Conservation (phyloP, 352 stramenopile species). For the Pythium apleroticum region DNA sequence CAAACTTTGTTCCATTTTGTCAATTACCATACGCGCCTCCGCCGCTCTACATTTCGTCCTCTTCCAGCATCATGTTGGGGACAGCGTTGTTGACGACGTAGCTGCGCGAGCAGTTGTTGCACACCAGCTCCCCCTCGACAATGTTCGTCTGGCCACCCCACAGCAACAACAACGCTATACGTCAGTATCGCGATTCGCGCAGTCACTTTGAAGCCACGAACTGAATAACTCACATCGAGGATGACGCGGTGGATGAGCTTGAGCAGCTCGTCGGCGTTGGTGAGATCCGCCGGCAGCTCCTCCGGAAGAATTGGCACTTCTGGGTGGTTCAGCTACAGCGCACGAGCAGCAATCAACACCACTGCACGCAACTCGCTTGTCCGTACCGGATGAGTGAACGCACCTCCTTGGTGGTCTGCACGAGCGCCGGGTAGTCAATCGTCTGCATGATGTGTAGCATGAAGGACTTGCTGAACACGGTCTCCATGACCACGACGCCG, state of each 20-base stretch:
- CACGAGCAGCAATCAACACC: background rate
- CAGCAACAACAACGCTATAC: constrained; percentile 1
- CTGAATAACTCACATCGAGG: constrained; percentile 58
- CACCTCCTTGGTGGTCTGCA: constrained; percentile 75
- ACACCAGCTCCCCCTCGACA: constrained; percentile 80
- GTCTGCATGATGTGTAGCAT: constrained; percentile 87
- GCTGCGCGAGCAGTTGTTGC: constrained; percentile 81
- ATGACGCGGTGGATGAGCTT: constrained; percentile 77
- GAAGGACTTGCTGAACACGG: constrained; percentile 80
- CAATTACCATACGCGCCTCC: background rate
- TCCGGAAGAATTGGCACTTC: constrained; percentile 75
- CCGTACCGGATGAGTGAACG: background rate
- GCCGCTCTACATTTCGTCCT: constrained; percentile 71
- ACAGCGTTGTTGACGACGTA: constrained; percentile 80
- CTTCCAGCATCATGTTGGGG: constrained; percentile 85
- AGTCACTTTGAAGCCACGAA: background rate
- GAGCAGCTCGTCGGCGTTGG: constrained; percentile 66
- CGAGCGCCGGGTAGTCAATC: constrained; percentile 81
- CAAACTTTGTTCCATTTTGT: background rate
- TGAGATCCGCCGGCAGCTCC: constrained; percentile 54
- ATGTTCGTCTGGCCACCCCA: constrained; percentile 65
- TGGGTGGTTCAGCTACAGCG: constrained; percentile 68
- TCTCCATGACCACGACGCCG: constrained; percentile 75
- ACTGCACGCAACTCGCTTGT: background rate
- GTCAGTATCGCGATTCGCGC: background rate